phyloP scores from a whole-genome alignment of 1,139 yeast species.

The Taphrina sp. region DNA sequence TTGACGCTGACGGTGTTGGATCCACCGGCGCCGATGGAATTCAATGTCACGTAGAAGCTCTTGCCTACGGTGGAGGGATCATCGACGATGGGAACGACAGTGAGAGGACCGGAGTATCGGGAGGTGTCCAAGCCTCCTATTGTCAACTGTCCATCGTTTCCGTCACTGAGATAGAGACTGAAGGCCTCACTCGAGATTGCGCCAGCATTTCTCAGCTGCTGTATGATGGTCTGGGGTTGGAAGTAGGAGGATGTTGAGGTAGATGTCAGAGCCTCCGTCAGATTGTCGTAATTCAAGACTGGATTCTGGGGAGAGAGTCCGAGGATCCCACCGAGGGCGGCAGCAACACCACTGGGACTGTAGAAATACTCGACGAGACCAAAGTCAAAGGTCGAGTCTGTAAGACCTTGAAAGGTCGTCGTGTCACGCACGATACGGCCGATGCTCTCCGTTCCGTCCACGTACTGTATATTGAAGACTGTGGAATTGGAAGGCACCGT shows the following conservation, averaged over 20 bases:
- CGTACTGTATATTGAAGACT: constrained; percentile 26
- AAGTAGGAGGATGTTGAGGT: background rate
- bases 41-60: constrained; percentile 35
- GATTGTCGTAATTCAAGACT: constrained; percentile 11
- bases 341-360: constrained; percentile 16
- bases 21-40: constrained; percentile 34
- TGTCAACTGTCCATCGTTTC: constrained; percentile 50
- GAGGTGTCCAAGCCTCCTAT: constrained; percentile 61
- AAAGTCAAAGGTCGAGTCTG: constrained; percentile 23
- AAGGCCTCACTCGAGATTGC: constrained; percentile 24
- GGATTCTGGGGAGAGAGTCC: constrained; percentile 32
- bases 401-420: constrained; percentile 15
- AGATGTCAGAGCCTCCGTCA: constrained; percentile 7
- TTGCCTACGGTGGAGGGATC: constrained; percentile 8
- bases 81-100: constrained; percentile 37
- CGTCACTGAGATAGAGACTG: constrained; percentile 49
- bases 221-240: constrained; percentile 29
- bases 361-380: constrained; percentile 32
- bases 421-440: constrained; percentile 31
- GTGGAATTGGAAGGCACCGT: constrained; percentile 19
- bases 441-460: constrained; percentile 29
- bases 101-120: constrained; percentile 52
- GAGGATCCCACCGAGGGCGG: constrained; percentile 30
- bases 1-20: constrained; percentile 12
- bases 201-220: constrained; percentile 28